A percentile compares a stretch with the other conserved stretches of the same genome.
Conservation (phyloP, 1,139 yeast genomes). For the Blastobotrys ciferrii region DNA sequence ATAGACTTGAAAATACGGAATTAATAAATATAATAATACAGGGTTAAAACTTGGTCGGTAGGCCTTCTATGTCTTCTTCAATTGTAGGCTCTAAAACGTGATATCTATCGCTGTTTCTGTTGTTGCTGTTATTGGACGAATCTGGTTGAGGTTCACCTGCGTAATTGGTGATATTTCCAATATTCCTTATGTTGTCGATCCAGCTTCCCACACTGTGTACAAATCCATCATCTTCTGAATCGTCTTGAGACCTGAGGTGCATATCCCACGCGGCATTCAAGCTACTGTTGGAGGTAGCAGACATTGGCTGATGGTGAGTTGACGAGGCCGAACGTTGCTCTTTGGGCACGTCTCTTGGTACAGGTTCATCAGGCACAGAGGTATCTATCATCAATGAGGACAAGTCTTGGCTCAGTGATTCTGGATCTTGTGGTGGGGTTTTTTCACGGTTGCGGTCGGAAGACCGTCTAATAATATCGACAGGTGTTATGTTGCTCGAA, state of each 20-base stretch:
- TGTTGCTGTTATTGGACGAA: neutral
- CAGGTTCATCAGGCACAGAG: slow-evolving; percentile 5
- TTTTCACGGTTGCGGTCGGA: neutral
- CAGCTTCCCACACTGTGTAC: slow-evolving; percentile 28
- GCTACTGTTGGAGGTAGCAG: slow-evolving; percentile 11
- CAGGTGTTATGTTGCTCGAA: slow-evolving; percentile 3
- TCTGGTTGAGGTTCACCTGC: neutral
- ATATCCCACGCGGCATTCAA: slow-evolving; percentile 27
- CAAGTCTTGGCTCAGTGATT: neutral
- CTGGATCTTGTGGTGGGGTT: slow-evolving; percentile 6
- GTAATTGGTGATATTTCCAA: slow-evolving; percentile 19
- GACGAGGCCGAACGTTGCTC: slow-evolving; percentile 3
- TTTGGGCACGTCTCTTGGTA: neutral
- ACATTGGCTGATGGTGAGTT: neutral
- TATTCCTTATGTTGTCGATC: slow-evolving; percentile 28
- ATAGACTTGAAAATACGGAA: too few species aligned
- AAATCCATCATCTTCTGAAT: slow-evolving; percentile 32
- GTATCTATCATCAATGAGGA: slow-evolving; percentile 13
- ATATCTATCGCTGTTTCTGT: neutral
- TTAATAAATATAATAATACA: neutral
- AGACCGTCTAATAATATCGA: slow-evolving; percentile 8
- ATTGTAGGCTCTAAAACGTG: neutral
- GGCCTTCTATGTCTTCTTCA: slow-evolving; percentile 10
- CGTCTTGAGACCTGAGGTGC: slow-evolving; percentile 24
- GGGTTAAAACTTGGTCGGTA: slow-evolving; percentile 1